phyloP scores from a whole-genome alignment of 1,284 basidiomycete species.

The Tetrapyrgos nigripes region DNA sequence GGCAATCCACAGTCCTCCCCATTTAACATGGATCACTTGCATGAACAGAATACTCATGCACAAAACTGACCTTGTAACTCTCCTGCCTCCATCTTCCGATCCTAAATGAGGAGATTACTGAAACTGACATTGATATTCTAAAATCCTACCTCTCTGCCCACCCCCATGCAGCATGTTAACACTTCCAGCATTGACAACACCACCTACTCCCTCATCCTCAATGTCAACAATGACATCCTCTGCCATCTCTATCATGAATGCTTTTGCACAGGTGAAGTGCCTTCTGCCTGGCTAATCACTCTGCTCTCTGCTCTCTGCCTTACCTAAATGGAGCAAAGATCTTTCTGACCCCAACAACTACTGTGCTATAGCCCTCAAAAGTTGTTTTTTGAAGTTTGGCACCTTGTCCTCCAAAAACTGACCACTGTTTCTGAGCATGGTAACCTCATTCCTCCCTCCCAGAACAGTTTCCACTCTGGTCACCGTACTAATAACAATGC shows the following conservation, averaged over 20 bases:
- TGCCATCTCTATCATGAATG: background rate
- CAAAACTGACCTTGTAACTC: background rate
- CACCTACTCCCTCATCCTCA: background rate
- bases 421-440: background rate
- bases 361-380: slow-evolving; percentile 12
- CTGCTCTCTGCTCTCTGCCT: slow-evolving; percentile 3
- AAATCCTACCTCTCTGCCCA: background rate
- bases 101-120: background rate
- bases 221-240: slow-evolving; percentile 4
- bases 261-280: too few species aligned
- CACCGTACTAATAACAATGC: too few species aligned
- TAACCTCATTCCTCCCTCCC: background rate
- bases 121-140: background rate
- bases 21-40: background rate
- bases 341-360: slow-evolving; percentile 4
- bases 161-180: background rate
- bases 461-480: background rate
- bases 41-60: background rate
- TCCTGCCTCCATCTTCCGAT: background rate
- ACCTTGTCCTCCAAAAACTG: slow-evolving; percentile 1
- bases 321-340: slow-evolving; percentile 9
- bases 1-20: background rate
- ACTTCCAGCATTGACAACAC: background rate
- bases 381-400: slow-evolving; percentile 15
- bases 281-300: slow-evolving; percentile 6